Conservation (phyloP, 108 stramenopile species). For the Cylindrotheca fusiformis region DNA sequence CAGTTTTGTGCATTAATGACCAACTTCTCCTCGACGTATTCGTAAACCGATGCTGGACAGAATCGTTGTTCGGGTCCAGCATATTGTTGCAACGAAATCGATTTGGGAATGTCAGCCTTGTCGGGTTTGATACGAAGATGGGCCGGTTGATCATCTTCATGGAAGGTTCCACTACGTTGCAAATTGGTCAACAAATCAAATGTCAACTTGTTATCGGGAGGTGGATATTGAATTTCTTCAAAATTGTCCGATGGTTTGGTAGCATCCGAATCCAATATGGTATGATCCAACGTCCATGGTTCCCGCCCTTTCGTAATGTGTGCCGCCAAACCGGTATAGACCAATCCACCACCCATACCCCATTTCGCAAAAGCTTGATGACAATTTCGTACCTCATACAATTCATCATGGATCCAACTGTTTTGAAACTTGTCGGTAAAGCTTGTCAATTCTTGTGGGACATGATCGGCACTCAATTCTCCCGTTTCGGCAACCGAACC, state of each 20-base stretch:
- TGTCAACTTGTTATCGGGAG: conserved; percentile 92
- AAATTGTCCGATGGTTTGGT: conserved; percentile 67
- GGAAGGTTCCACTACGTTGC: conserved; percentile 92
- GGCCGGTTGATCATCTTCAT: conserved; percentile 97
- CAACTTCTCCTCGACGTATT: conserved; percentile 77
- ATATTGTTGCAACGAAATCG: conserved; percentile 78
- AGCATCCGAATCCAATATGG: conserved; percentile 56
- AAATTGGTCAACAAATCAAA: conserved; percentile 97
- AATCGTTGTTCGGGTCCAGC: conserved; percentile 97
- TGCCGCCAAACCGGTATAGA: conserved; percentile 90
- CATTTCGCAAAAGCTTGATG: conserved; percentile 93
- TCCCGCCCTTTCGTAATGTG: conserved; percentile 90
- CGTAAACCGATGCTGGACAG: conserved; percentile 97
- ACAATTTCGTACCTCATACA: conserved; percentile 94
- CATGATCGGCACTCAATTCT: conserved; percentile 44
- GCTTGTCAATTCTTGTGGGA: conserved; percentile 46
- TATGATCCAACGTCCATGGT: conserved; percentile 91
- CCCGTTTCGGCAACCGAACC: conserved; percentile 71
- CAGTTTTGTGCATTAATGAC: conserved; percentile 99
- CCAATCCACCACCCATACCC: conserved; percentile 89
- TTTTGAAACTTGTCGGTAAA: conserved; percentile 69
- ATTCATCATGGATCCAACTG: conserved; percentile 95
- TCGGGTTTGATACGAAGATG: conserved; percentile 93
- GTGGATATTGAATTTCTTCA: conserved; percentile 84
- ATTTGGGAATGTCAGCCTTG: conserved; percentile 52